Evolutionary conservation across 352 stramenopile species (phyloP).

Genomic region (Blastocystis sp.): DNA sequence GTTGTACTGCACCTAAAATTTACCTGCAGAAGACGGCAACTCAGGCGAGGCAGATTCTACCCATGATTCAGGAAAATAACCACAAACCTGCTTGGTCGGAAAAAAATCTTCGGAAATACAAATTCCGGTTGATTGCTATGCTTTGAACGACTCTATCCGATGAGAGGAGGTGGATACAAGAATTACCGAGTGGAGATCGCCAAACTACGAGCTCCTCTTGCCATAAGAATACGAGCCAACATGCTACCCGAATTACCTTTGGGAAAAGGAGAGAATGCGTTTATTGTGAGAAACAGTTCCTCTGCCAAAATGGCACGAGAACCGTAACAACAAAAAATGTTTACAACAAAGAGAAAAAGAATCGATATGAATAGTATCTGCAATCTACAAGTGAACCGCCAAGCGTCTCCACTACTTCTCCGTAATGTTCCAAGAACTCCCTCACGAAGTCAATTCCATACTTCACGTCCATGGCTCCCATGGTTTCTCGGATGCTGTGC

Average conservation of each 20-base stretch:
- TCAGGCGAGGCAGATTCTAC: not conserved
- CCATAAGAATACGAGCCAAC: conserved; percentile 24
- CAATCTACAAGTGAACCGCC: not conserved
- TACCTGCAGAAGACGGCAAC: not conserved
- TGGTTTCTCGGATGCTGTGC: conserved; percentile 92
- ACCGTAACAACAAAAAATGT: not conserved
- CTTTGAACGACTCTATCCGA: not conserved
- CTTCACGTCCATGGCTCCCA: conserved; percentile 77
- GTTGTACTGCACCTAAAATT: not conserved
- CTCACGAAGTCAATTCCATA: conserved; percentile 76
- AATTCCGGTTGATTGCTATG: not conserved
- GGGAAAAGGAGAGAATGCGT: not conserved
- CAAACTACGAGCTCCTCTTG: conserved; percentile 7
- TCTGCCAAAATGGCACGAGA: not conserved
- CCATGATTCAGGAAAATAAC: not conserved
- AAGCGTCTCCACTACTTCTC: conserved; percentile 65
- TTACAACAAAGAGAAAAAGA: not conserved
- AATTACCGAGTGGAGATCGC: conserved; percentile 17
- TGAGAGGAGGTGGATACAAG: not conserved
- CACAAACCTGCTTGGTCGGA: not conserved
- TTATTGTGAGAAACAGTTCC: not conserved
- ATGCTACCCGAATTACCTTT: not conserved
- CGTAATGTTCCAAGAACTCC: conserved; percentile 84
- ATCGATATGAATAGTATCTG: not conserved
- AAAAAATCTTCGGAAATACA: not conserved